These are phyloP conservation scores for Paecilomyces formosus DNA, from an alignment of 2,329 filamentous ascomycete species.

Conservation along the genomic window DNA sequence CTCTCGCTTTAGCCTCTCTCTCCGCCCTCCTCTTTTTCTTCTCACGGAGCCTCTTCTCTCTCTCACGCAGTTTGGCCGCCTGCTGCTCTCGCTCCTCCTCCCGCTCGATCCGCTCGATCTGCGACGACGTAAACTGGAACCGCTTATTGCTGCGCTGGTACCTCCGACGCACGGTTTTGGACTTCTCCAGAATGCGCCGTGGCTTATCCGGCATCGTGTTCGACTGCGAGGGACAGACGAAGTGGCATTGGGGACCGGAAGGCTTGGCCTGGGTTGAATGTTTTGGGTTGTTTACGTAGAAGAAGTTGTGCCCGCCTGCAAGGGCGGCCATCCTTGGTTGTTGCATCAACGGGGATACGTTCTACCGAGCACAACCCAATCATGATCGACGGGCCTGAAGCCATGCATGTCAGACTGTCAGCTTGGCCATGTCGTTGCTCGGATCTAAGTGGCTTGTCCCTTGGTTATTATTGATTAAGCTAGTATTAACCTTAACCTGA, in stretches of 20 bases:
- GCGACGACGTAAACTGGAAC: slow-evolving; percentile 25
- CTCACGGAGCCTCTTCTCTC: slow-evolving; percentile 23
- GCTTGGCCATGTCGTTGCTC: not conserved
- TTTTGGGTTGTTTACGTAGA: not conserved
- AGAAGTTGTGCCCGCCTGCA: not conserved
- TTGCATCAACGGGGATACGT: not conserved
- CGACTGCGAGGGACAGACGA: not conserved
- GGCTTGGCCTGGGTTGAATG: no score
- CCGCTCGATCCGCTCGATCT: slow-evolving; percentile 32
- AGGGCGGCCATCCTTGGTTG: not conserved
- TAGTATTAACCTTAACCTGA: not conserved
- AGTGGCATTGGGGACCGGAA: not conserved
- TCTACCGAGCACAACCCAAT: not conserved
- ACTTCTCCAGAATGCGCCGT: slow-evolving; percentile 30
- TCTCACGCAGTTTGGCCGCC: slow-evolving; percentile 30
- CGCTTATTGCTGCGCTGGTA: slow-evolving; percentile 32
- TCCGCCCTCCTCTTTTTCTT: slow-evolving; percentile 29
- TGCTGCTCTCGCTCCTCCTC: slow-evolving; percentile 33
- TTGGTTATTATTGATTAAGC: not conserved
- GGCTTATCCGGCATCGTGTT: slow-evolving; percentile 22
- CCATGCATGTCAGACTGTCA: not conserved
- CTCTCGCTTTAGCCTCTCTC: slow-evolving; percentile 24
- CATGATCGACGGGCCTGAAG: not conserved
- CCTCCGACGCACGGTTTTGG: slow-evolving; percentile 28
- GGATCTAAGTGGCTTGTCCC: not conserved